Conservation (phyloP, 1,139 yeast species). For the Pichia sp. region DNA sequence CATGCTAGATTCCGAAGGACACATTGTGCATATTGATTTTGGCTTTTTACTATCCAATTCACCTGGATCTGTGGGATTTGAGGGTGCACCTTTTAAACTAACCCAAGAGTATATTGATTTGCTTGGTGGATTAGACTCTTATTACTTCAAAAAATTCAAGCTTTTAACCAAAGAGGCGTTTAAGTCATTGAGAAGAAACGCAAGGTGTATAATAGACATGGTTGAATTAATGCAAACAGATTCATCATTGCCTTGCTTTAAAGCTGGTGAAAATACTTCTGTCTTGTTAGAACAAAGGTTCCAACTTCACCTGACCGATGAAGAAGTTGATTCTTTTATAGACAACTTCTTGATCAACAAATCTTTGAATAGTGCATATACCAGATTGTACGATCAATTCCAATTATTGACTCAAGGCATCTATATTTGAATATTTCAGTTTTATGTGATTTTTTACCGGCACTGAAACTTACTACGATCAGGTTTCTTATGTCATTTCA, state of each 20-base stretch:
- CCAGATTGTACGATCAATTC: conserved; percentile 89
- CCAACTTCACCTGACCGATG: conserved; percentile 68
- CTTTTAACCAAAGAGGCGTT: conserved; percentile 67
- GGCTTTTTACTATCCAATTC: conserved; percentile 89
- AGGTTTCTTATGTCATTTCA: background rate
- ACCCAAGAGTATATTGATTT: conserved; percentile 84
- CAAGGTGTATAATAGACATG: conserved; percentile 69
- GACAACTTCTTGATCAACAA: conserved; percentile 69
- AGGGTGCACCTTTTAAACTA: conserved; percentile 92
- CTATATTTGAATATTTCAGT: conserved; percentile 43
- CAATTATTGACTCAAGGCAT: conserved; percentile 94
- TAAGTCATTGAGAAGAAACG: conserved; percentile 61
- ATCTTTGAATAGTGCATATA: conserved; percentile 84
- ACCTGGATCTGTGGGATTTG: conserved; percentile 95
- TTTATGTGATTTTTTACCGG: background rate
- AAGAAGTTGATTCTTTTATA: conserved; percentile 71
- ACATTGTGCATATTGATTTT: conserved; percentile 91
- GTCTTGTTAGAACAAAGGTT: conserved; percentile 73
- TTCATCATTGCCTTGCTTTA: conserved; percentile 85
- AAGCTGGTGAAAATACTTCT: conserved; percentile 80
- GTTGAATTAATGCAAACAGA: conserved; percentile 94
- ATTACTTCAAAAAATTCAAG: conserved; percentile 54
- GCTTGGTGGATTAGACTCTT: conserved; percentile 71
- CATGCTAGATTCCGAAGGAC: conserved; percentile 91
- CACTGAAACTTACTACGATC: background rate